A percentile compares a stretch with the other conserved stretches of the same genome.
Conservation (phyloP, 2,329 filamentous ascomycete genomes). For the Monosporascus sp. region DNA sequence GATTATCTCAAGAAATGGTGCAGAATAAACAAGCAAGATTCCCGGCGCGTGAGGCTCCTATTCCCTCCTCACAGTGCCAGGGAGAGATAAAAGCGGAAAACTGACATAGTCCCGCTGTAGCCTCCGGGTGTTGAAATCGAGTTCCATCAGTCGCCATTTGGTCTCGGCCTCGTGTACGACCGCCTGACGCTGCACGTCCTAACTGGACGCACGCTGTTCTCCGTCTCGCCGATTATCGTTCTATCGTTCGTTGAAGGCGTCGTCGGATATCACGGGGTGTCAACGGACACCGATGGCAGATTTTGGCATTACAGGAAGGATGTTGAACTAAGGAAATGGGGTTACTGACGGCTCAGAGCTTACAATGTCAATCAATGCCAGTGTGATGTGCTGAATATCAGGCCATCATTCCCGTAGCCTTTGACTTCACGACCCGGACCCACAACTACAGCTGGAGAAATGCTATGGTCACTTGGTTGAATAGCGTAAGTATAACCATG, state of each 20-base stretch:
- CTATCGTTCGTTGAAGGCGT: slow-evolving; percentile 42
- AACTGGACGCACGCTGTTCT: slow-evolving; percentile 26
- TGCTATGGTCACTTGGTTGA: too few relatives aligned
- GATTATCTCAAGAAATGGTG: slow-evolving; percentile 46
- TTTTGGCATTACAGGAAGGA: slow-evolving; percentile 27
- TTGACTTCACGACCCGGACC: too few relatives aligned
- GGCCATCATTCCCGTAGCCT: too few relatives aligned
- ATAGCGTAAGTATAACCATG: too few relatives aligned
- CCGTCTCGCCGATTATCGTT: slow-evolving; percentile 38
- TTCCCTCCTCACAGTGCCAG: too few relatives aligned
- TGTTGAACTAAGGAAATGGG: slow-evolving; percentile 25
- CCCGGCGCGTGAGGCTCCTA: slow-evolving; percentile 7
- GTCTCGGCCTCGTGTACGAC: slow-evolving; percentile 39
- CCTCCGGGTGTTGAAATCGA: slow-evolving; percentile 37
- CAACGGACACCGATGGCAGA: slow-evolving; percentile 6
- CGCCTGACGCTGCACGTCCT: slow-evolving; percentile 34
- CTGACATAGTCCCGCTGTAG: slow-evolving; percentile 20
- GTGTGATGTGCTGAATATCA: too few relatives aligned
- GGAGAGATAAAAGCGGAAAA: background rate
- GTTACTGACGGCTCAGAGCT: background rate
- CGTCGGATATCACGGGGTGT: slow-evolving; percentile 38
- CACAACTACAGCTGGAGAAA: too few relatives aligned
- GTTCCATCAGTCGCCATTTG: slow-evolving; percentile 41
- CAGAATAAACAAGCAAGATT: slow-evolving; percentile 35
- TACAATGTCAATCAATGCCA: too few relatives aligned